A percentile compares a stretch with the other conserved stretches of the same genome.
Conservation (phyloP, 306 rosid species). For the Amphicarpaea edgeworthii region DNA sequence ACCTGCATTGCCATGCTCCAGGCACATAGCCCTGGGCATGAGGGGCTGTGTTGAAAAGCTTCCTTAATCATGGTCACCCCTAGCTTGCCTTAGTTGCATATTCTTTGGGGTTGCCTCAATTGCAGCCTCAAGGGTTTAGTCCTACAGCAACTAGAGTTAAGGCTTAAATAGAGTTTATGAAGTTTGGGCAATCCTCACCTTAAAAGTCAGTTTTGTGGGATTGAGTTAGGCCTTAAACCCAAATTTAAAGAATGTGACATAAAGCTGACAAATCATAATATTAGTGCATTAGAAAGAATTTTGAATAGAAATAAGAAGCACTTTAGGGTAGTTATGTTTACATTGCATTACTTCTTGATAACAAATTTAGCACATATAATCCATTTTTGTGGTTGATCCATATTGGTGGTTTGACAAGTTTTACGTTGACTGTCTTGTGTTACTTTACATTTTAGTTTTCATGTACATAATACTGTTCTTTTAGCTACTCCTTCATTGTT, state of each 20-base stretch:
- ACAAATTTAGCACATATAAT: background rate
- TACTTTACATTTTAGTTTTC: conserved; percentile 24
- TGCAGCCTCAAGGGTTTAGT: too few species aligned
- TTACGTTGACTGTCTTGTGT: background rate
- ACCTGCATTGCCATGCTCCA: too few species aligned
- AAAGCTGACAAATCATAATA: conserved; percentile 8
- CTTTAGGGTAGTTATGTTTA: conserved; percentile 1
- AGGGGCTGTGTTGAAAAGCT: too few species aligned
- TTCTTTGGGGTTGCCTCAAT: too few species aligned
- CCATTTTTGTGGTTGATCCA: background rate
- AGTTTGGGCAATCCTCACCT: too few species aligned
- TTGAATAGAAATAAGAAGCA: conserved; percentile 7
- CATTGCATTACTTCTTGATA: background rate
- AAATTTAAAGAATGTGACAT: background rate
- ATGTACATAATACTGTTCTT: conserved; percentile 21
- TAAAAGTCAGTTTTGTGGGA: too few species aligned
- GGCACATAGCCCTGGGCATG: too few species aligned
- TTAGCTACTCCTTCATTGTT: conserved; percentile 35
- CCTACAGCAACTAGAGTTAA: too few species aligned
- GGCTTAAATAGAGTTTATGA: too few species aligned
- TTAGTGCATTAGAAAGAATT: conserved; percentile 28
- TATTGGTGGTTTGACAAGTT: background rate
- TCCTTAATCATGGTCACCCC: too few species aligned
- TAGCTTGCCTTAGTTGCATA: too few species aligned
- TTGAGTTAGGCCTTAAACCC: background rate